phyloP scores from a whole-genome alignment of 768 basidiomycete genomes.

The Hortiboletus flavorubellus region DNA sequence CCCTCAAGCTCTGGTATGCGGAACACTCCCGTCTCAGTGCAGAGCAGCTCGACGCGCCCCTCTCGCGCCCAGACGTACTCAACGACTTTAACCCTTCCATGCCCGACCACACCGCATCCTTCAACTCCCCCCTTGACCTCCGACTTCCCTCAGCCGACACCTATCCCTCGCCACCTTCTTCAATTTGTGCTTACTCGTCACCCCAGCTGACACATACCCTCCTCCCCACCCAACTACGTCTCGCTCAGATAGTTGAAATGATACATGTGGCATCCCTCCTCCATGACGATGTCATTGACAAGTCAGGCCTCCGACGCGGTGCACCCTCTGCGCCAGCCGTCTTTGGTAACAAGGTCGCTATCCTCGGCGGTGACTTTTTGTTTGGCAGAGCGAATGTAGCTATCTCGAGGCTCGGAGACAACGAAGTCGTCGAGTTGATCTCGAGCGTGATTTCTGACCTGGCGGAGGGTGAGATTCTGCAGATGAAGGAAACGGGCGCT shows the following conservation, averaged over 20 bases:
- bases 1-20: constrained; percentile 56
- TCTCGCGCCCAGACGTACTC: constrained; percentile 75
- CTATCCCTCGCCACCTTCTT: constrained; percentile 27
- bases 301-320: constrained; percentile 66
- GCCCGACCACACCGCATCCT: constrained; percentile 73
- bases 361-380: constrained; percentile 94
- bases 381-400: constrained; percentile 89
- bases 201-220: constrained; percentile 33
- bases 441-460: constrained; percentile 90
- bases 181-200: constrained; percentile 23
- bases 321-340: constrained; percentile 65
- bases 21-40: constrained; percentile 53
- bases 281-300: constrained; percentile 88
- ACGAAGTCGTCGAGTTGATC: constrained; percentile 91
- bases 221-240: constrained; percentile 85
- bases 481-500: constrained; percentile 41
- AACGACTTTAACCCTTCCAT: constrained; percentile 90
- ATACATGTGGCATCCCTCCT: constrained; percentile 93
- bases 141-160: constrained; percentile 29
- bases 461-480: constrained; percentile 95
- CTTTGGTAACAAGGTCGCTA: constrained; percentile 90
- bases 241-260: constrained; percentile 98
- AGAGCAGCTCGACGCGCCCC: constrained; percentile 72
- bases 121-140: constrained; percentile 55
- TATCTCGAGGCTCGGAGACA: constrained; percentile 78